These are phyloP conservation scores for Rhinocladiella mackenziei DNA, from an alignment of 2,329 filamentous ascomycete species.

Conservation along the genomic window DNA sequence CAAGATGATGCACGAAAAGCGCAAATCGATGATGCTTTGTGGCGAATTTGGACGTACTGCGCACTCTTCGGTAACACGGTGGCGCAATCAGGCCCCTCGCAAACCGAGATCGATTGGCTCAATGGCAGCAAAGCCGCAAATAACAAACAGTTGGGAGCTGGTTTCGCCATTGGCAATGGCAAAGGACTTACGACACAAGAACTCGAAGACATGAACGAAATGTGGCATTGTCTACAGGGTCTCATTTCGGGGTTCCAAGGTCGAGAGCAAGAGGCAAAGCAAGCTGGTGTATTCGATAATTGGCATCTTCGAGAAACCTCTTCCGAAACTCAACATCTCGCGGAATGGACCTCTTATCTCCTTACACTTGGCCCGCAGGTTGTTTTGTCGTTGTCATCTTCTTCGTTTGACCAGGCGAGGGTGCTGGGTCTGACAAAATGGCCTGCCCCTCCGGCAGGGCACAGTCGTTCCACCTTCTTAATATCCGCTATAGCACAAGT, in stretches of 20 bases:
- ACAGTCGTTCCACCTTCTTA: slow-evolving; percentile 54
- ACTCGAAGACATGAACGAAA: slow-evolving; percentile 61
- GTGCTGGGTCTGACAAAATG: slow-evolving; percentile 54
- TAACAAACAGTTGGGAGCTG: slow-evolving; percentile 49
- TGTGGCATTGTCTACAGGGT: slow-evolving; percentile 59
- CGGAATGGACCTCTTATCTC: slow-evolving; percentile 60
- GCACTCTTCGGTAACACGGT: slow-evolving; percentile 55
- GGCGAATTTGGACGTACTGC: slow-evolving; percentile 65
- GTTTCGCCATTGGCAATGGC: slow-evolving; percentile 56
- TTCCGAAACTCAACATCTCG: slow-evolving; percentile 51
- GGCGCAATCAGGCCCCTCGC: slow-evolving; percentile 55
- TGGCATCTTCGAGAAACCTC: slow-evolving; percentile 28
- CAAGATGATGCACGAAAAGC: slow-evolving; percentile 44
- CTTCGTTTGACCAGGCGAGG: slow-evolving; percentile 51
- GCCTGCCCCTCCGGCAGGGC: slow-evolving; percentile 46
- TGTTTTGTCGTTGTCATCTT: slow-evolving; percentile 49
- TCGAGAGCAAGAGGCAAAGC: slow-evolving; percentile 51
- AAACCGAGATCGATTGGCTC: slow-evolving; percentile 61
- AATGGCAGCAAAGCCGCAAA: slow-evolving; percentile 51
- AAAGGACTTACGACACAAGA: slow-evolving; percentile 53
- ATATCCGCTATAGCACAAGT: slow-evolving; percentile 58
- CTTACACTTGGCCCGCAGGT: slow-evolving; percentile 56
- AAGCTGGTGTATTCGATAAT: slow-evolving; percentile 53
- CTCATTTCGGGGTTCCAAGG: slow-evolving; percentile 55
- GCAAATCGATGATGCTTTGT: slow-evolving; percentile 59